Evolutionary conservation across 768 basidiomycete genomes (phyloP), one percentile per base, ranked within the genome.

Genomic region (Collybiopsis luxurians): DNA sequence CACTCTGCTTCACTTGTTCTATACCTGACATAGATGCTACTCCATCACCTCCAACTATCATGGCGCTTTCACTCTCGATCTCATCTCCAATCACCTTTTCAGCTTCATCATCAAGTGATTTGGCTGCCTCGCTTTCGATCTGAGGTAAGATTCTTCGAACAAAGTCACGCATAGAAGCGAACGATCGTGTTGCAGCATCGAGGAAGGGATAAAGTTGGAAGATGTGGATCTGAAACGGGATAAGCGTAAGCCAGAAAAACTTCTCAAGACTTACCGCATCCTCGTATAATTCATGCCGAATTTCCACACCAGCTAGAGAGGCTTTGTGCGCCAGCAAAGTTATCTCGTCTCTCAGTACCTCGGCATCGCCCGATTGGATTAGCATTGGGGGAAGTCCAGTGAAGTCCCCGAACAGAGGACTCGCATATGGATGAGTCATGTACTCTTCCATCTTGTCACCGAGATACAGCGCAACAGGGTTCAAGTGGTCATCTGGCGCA

Each of bases 351-450:
- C 94, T 79, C n/a, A 99, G 77, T 0, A 97, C 93, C 67, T 99
- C 96, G 1, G 92, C 89, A 60, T 98, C 96, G 17, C 96, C 96
- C 2, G 86, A 87, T 67, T 96, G 94, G 40, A 98, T 88, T 11
- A 98, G 79, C 65, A 98, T 67, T 0, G 96, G 96, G 10, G 96
- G 96, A 17, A 99, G 74, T 7, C 89, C 90, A 10, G 77, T 74
- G 59, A 95, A 88, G 67, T 94, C 84, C 19, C 97, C 96, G 63
- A 99, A 99, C 15, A 99, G 75, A 0, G 93, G 96, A 58, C 92
- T 95, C 10, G 90, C 96, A 64, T 99, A 99, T 10, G 96, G 96
- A 69, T 99, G 95, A 0, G 95, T 98, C 45, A 98, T 75, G 67
- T 92, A 96, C 58, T 86, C 77, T 63, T 89, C 83, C 61, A 89